These are phyloP conservation scores for Pythium rhizo-oryzae DNA, from an alignment of 352 stramenopile genomes.

Conservation along the genomic window DNA sequence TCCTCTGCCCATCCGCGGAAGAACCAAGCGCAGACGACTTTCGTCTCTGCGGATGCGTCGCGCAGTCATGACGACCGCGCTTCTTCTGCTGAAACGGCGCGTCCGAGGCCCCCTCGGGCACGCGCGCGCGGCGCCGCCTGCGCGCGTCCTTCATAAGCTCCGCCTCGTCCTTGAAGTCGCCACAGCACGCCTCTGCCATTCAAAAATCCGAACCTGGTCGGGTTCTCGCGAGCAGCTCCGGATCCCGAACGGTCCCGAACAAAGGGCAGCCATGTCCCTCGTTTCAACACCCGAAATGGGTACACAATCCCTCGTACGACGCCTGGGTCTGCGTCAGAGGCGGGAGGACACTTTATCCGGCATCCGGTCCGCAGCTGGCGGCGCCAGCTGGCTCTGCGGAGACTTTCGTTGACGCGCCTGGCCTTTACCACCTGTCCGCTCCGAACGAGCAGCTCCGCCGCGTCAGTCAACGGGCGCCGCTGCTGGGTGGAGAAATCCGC, in stretches of 20 bases:
- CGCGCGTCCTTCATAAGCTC: not conserved
- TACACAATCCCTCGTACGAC: not conserved
- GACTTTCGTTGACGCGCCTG: not conserved
- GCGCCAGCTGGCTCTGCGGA: not conserved
- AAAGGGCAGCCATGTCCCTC: no score
- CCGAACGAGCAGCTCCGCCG: not conserved
- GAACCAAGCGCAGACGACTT: no score
- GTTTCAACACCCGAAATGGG: not conserved
- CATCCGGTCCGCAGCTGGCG: not conserved
- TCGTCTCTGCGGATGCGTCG: no score
- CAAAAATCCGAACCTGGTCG: not conserved
- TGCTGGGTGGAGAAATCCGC: not conserved
- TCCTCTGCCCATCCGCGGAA: no score
- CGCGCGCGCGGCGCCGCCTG: not conserved
- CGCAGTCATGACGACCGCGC: not conserved
- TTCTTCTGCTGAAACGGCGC: not conserved
- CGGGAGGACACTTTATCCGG: not conserved
- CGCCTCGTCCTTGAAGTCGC: no score
- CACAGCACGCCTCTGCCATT: not conserved
- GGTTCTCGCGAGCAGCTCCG: no score
- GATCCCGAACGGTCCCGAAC: no score
- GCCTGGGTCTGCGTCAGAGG: not conserved
- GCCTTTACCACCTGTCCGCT: not conserved
- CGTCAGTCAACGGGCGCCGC: no score
- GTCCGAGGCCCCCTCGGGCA: no score